Evolutionary conservation across 2,329 filamentous ascomycete species (phyloP), one percentile per base, ranked within the genome.

Genomic region (Cladosporium velox): DNA sequence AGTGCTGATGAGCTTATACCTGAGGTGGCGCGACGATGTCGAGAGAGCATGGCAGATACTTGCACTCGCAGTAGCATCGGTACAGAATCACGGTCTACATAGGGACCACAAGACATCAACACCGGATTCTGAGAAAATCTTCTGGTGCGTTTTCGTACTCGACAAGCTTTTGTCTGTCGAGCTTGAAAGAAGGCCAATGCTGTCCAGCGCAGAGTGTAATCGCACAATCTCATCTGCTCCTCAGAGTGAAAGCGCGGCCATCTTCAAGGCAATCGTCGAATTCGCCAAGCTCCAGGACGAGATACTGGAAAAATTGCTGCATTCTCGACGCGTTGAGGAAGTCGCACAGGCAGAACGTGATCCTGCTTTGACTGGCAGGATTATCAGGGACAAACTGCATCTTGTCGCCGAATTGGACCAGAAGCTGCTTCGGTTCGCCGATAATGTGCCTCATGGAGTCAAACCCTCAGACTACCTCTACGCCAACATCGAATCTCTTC

Each of bases 41-140:
- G 60, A 63, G 21, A 63, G 32, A 41, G 60, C 60, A 15, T 63
- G 47, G 60, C 60, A 63, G 24, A 63, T 55, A 5, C 60, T 63
- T 8, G 54, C 60, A 1, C 34, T 63, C 3, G 49, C 47, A 18
- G 60, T 44, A 0, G 49, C 49, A 21, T 44, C 15, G 4, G 47
- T 55, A 3, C 60, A 63, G 10, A 54, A 63, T 21, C 32, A 63
- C 2, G 34, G 60, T 3, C 30, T 63, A 11, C 60, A 63, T 49
- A 32, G 60, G 30, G 60, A 63, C 11, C 15, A 21, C 7, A 54
- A n/a, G 24, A 24, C 32, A 1, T 41, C 60, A 11, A 1, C 5
- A 30, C 49, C 34, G 30, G 60, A 35, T 1, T 41, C 32, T 15
- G 14, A 7, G 21, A 21, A 41, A 12, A 10, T 63, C 2, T 63